Percentiles rank a stretch among this genome's conserved stretches.
Evolutionary conservation across 176 grass and related monocot species (phyloP).

Genomic region (Hyparrhenia diplandra): DNA sequence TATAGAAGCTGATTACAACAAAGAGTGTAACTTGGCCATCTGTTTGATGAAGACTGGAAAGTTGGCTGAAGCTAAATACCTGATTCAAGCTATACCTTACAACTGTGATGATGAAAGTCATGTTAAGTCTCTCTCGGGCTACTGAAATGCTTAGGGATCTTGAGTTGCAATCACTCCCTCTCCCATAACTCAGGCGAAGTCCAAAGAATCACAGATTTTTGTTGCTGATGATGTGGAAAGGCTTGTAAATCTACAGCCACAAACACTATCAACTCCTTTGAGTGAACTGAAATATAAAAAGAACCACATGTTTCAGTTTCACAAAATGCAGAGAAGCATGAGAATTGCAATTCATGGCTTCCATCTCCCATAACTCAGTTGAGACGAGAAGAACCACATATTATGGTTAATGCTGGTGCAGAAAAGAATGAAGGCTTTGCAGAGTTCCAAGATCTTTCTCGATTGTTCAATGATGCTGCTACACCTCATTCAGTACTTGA

Average conservation of each 20-base stretch:
- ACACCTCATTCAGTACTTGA: constrained; percentile 46
- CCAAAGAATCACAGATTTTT: constrained; percentile 18
- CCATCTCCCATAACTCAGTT: constrained; percentile 46
- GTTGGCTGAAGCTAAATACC: constrained; percentile 47
- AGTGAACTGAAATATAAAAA: constrained; percentile 27
- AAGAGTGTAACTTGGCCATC: constrained; percentile 69
- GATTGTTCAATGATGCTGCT: constrained; percentile 45
- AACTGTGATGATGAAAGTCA: constrained; percentile 41
- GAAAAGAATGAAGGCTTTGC: constrained; percentile 14
- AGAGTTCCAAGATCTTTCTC: constrained; percentile 35
- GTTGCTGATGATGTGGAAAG: constrained; percentile 31
- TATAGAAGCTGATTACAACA: constrained; percentile 60
- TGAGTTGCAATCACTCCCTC: constrained; percentile 35
- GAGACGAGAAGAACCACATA: constrained; percentile 30
- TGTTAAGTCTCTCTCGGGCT: constrained; percentile 44
- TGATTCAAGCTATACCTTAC: constrained; percentile 45
- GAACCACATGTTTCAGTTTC: constrained; percentile 14
- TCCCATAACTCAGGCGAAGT: constrained; percentile 42
- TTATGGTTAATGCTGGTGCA: not conserved
- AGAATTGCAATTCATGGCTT: constrained; percentile 23
- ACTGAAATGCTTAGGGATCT: constrained; percentile 45
- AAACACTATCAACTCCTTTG: constrained; percentile 17
- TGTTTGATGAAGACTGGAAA: constrained; percentile 69
- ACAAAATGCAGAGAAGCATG: constrained; percentile 21
- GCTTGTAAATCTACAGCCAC: constrained; percentile 25